Evolutionary conservation across 2,329 filamentous ascomycete species (phyloP), one percentile per base, ranked within the genome.

Genomic region (Balansia obtecta): DNA sequence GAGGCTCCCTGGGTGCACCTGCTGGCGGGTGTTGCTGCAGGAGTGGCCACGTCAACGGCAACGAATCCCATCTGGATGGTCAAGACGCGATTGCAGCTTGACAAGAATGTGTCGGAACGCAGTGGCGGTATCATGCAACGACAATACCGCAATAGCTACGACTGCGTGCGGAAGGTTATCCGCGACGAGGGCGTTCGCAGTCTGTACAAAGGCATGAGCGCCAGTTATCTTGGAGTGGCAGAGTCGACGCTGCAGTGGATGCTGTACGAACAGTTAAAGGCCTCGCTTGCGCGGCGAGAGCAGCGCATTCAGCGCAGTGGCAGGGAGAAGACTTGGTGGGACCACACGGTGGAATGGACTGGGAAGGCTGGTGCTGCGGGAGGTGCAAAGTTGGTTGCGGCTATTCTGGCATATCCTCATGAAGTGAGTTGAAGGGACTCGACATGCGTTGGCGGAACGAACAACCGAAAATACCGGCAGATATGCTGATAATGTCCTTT

Each of bases 1-100:
- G 79, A 89, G 62, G 78, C 80, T 13, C 77, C 85, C 0, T 85
- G 80, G 74, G 82, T 95, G 11, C 88, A 95, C 64, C 74, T 95
- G 9, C 71, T 79, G 45, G 83, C 88, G 1, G 90, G 86, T 5
- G 80, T 86, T 1, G 74, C 77, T 15, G 89, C 90, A 1, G 90
- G 90, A 2, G 79, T 96, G 42, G 83, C 84, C 7, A 96, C 91
- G 0, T 87, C 87, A 45, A 96, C 91, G 1, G 87, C 85, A 20
- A 97, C 90, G 38, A 96, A 96, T 67, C 90, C 90, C 1, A 95
- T 97, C 61, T 97, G 90, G 90, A 78, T 97, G 55, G 82, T 97
- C 63, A 97, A 97, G 75, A 97, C 90, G 40, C 76, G 90, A 33
- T 66, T 97, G 58, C 90, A 97, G 69, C 78, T 97, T 34, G 90